Conservation (phyloP, 306 rosid genomes). For the Fragaria vesca region DNA sequence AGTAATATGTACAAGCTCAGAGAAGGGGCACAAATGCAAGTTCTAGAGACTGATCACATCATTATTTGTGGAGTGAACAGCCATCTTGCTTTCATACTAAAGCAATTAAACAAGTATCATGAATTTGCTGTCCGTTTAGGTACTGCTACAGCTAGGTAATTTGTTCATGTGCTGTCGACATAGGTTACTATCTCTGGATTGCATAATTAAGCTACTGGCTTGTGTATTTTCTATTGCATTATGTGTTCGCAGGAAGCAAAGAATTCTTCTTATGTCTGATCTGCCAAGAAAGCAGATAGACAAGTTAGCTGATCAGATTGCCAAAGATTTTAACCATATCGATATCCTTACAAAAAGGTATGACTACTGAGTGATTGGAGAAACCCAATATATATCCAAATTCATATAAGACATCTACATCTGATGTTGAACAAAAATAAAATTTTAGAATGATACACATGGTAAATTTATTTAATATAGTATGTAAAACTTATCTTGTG, state of each 20-base stretch:
- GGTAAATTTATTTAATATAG: neutral
- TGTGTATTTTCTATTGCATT: slow-evolving; percentile 27
- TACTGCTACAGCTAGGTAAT: slow-evolving; percentile 92
- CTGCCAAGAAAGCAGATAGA: slow-evolving; percentile 94
- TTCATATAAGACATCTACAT: slow-evolving; percentile 1
- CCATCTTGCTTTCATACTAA: slow-evolving; percentile 80
- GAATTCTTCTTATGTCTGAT: slow-evolving; percentile 95
- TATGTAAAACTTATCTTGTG: slow-evolving; percentile 23
- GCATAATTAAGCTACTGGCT: slow-evolving; percentile 30
- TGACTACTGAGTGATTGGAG: slow-evolving; percentile 13
- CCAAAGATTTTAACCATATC: slow-evolving; percentile 78
- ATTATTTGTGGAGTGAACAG: slow-evolving; percentile 88
- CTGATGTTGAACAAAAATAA: slow-evolving; percentile 1
- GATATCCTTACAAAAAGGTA: slow-evolving; percentile 93
- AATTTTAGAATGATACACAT: neutral
- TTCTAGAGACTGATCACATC: slow-evolving; percentile 91
- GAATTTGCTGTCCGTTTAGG: slow-evolving; percentile 90
- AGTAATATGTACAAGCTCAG: slow-evolving; percentile 85
- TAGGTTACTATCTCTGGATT: slow-evolving; percentile 31
- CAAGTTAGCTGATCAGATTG: slow-evolving; percentile 64
- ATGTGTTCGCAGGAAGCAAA: slow-evolving; percentile 68
- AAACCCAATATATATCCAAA: neutral
- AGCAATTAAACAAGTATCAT: slow-evolving; percentile 84
- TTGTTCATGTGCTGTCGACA: slow-evolving; percentile 24
- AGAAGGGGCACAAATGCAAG: slow-evolving; percentile 96